Evolutionary conservation across 2,329 filamentous ascomycete genomes (phyloP), one percentile per base, ranked within the genome.

Genomic region (Colletotrichum sp.): DNA sequence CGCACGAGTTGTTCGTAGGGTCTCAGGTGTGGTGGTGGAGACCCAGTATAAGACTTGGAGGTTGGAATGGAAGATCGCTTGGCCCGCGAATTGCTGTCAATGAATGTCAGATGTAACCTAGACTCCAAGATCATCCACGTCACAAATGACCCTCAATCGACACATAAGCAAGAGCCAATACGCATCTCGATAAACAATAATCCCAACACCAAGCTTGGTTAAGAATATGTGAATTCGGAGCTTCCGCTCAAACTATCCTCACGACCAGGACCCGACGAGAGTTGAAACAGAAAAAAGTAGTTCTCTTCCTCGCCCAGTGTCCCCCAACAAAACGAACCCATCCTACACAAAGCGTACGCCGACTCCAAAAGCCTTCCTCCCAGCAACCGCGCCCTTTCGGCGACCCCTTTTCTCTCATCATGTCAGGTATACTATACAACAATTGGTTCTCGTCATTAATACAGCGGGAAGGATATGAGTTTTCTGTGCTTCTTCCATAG

Each of bases 361-460:
- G 57, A 75, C 70, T 75, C 73, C 64, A 36, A 73, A 69, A 73
- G 59, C 39, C 57, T 24, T 44, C 16, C 30, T 13, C 39, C 68
- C n/a, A 6, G 18, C 59, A 15, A 59, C 59, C 68, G 62, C n/a
- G 67, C 52, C 36, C 16, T 5, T 67, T 52, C 10, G 44, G 24
- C 63, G 36, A 15, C 16, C 44, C 64, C 60, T 68, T 68, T 52
- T 34, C 64, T 60, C 57, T 66, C 69, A 57, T 75, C 52, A 64
- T 63, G 57, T 34, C 69, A 64, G 70, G 73, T 75, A 75, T 75
- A 75, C 70, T 73, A 75, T 75, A 75, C 73, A 75, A 52, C 36
- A 52, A 64, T 57, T 48, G 69, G 30, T 16, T 70, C 62, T 60
- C 57, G 22, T 75, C 57, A 60, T 73, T 73, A 60, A 28, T 73